phyloP scores from a whole-genome alignment of 495 filamentous ascomycete species.

The Lentithecium fluviatile region DNA sequence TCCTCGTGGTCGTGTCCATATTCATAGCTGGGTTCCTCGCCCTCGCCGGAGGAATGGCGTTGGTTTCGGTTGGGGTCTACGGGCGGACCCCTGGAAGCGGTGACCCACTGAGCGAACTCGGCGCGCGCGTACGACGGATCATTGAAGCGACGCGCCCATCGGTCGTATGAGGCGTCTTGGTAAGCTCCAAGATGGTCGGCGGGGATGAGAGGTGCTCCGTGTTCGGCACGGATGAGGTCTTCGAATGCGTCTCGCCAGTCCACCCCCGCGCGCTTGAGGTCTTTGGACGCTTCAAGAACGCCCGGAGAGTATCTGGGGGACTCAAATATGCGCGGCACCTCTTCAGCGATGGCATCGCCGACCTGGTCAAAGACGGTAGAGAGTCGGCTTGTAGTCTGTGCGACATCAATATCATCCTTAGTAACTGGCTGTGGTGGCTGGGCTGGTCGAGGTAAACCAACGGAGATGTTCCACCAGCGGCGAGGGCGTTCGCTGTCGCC shows the following conservation, averaged over 20 bases:
- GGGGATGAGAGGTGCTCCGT: constrained; percentile 18
- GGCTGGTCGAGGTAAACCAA: background rate
- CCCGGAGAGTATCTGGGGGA: constrained; percentile 24
- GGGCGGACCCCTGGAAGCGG: too few species aligned
- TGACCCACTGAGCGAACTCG: too few species aligned
- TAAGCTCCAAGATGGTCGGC: constrained; percentile 11
- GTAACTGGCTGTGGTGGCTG: background rate
- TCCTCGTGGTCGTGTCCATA: constrained; percentile 35
- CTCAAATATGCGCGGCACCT: background rate
- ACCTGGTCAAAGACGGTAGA: constrained; percentile 12
- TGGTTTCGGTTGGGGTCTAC: constrained; percentile 12
- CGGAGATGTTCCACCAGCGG: too few species aligned
- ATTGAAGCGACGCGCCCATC: constrained; percentile 2
- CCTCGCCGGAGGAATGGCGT: constrained; percentile 3
- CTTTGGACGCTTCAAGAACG: constrained; percentile 15
- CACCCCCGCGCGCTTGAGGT: background rate
- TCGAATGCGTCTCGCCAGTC: constrained; percentile 34
- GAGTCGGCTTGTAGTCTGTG: background rate
- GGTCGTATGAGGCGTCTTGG: background rate
- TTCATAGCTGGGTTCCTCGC: constrained; percentile 27
- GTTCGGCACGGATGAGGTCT: constrained; percentile 21
- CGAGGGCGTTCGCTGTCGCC: too few species aligned
- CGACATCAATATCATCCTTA: background rate
- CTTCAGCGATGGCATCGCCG: constrained; percentile 7
- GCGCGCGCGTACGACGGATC: background rate